phyloP scores from a whole-genome alignment of 495 filamentous ascomycete species.

The Talaromyces ruber region DNA sequence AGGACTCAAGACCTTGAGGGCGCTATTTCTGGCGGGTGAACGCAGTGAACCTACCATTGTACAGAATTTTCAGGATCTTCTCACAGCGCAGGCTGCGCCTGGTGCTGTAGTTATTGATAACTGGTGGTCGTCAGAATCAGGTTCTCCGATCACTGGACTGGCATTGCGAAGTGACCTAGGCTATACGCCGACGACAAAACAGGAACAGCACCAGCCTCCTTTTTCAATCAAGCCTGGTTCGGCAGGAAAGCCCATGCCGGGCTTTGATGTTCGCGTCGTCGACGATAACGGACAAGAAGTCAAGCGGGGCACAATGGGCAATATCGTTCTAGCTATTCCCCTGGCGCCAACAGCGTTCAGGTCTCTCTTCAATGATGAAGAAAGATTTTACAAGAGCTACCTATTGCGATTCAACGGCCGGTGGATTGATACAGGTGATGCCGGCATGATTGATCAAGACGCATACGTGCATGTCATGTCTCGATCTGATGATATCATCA shows the following conservation, averaged over 20 bases:
- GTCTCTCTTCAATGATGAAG: constrained; percentile 75
- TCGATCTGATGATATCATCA: constrained; percentile 85
- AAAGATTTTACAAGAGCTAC: constrained; percentile 75
- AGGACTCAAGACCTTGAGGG: constrained; percentile 58
- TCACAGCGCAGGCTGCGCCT: constrained; percentile 52
- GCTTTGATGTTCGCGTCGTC: constrained; percentile 78
- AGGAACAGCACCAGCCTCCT: constrained; percentile 16
- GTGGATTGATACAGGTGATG: constrained; percentile 88
- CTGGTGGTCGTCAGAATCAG: constrained; percentile 94
- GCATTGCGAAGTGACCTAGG: constrained; percentile 43
- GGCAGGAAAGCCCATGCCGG: constrained; percentile 83
- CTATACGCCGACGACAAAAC: constrained; percentile 8
- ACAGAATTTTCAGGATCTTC: constrained; percentile 63
- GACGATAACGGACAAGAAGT: constrained; percentile 70
- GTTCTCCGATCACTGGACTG: constrained; percentile 79
- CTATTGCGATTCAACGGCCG: constrained; percentile 67
- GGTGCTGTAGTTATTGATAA: constrained; percentile 76
- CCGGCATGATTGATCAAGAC: constrained; percentile 72
- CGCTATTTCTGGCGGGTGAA: constrained; percentile 82
- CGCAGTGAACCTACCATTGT: constrained; percentile 83
- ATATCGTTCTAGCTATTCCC: constrained; percentile 77
- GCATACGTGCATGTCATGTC: constrained; percentile 85
- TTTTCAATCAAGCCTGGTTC: constrained; percentile 68
- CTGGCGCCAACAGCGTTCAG: constrained; percentile 81
- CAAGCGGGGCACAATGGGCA: constrained; percentile 66